Conservation (phyloP, 345 rosid genomes). For the Ailanthus altissimus region DNA sequence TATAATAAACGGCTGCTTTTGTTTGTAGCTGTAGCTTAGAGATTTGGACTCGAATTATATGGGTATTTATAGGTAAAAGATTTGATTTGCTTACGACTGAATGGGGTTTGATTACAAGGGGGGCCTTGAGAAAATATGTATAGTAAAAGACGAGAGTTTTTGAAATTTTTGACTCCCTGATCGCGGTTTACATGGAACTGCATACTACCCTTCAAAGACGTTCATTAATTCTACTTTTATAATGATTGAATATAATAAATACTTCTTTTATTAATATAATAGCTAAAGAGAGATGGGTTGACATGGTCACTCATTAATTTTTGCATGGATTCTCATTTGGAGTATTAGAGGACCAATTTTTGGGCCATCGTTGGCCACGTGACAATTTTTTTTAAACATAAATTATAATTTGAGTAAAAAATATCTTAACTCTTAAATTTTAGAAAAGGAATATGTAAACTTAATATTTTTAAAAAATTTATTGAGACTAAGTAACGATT, state of each 20-base stretch:
- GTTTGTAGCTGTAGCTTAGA: background rate
- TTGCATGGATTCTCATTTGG: background rate
- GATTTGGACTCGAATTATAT: background rate
- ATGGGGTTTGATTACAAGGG: background rate
- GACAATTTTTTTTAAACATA: too few species aligned
- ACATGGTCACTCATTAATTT: constrained; percentile 7
- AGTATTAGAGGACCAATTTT: background rate
- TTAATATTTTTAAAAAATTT: too few species aligned
- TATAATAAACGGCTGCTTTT: too few species aligned
- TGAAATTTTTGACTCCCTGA: constrained; percentile 1
- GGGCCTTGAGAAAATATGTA: constrained; percentile 13
- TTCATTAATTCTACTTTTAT: background rate
- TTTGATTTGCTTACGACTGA: background rate
- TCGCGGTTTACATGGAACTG: background rate
- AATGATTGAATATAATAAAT: too few species aligned
- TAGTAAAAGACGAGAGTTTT: background rate
- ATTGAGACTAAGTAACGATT: too few species aligned
- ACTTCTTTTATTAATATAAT: too few species aligned
- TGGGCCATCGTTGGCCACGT: too few species aligned
- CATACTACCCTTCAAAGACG: constrained; percentile 42
- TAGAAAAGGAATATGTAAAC: too few species aligned
- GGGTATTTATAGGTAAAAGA: background rate
- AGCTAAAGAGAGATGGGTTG: background rate
- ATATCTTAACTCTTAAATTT: too few species aligned
- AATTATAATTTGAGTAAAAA: too few species aligned